Evolutionary conservation across 306 rosid genomes (phyloP).

Genomic region (Vachellia pachyceras): DNA sequence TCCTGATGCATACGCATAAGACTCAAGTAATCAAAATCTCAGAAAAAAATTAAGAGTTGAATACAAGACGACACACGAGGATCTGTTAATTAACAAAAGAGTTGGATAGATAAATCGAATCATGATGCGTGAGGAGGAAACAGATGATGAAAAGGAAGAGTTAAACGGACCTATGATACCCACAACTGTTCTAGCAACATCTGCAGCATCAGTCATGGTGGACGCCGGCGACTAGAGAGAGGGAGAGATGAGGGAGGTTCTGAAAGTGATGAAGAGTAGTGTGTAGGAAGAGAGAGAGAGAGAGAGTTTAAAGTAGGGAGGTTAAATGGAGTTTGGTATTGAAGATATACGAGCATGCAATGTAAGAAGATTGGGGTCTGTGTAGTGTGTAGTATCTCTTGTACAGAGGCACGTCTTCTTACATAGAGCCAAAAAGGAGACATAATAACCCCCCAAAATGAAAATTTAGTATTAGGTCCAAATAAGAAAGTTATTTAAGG

Average conservation of each 20-base stretch:
- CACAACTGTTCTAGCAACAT: constrained; percentile 58
- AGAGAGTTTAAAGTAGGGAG: not conserved
- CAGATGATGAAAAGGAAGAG: not conserved
- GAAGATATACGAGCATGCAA: constrained; percentile 38
- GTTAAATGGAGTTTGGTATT: no score
- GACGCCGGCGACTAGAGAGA: not conserved
- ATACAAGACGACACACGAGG: no score
- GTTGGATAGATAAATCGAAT: no score
- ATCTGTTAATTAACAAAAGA: not conserved
- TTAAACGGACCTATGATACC: constrained; percentile 65
- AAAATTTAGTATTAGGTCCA: no score
- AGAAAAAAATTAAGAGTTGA: not conserved
- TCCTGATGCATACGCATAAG: constrained; percentile 49
- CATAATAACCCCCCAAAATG: not conserved
- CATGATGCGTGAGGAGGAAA: not conserved
- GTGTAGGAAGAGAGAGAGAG: no score
- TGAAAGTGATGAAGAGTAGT: not conserved
- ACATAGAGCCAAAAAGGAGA: not conserved
- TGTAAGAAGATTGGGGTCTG: constrained; percentile 35
- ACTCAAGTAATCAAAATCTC: not conserved
- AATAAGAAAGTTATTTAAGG: no score
- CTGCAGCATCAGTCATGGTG: constrained; percentile 65
- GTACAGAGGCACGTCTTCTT: constrained; percentile 20
- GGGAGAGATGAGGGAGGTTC: not conserved
- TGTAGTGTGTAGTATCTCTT: not conserved